Evolutionary conservation across 139 green algal species (phyloP).

Genomic region (Auxenochlorella pyrenoidosa): DNA sequence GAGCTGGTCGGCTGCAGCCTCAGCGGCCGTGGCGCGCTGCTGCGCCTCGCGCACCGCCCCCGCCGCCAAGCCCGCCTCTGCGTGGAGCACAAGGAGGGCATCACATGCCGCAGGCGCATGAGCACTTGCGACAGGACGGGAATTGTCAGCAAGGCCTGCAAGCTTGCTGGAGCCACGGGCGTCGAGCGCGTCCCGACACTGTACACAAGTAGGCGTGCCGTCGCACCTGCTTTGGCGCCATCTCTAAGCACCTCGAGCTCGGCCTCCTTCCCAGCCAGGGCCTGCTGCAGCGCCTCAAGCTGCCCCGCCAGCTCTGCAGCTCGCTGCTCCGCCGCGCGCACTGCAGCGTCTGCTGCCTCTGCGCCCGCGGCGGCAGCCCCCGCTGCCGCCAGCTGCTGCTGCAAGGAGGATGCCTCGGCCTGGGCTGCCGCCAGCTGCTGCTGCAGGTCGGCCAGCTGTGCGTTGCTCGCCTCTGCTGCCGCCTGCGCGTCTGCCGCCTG

Average conservation of each 20-base stretch:
- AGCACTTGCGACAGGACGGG: too few species aligned
- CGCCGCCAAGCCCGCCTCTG: slow-evolving; percentile 18
- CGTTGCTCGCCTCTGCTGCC: background rate
- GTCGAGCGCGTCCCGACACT: too few species aligned
- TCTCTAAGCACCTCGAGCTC: slow-evolving; percentile 36
- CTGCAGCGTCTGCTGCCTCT: background rate
- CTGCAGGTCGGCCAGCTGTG: background rate
- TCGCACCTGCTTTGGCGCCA: slow-evolving; percentile 23
- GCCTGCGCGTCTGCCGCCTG: background rate
- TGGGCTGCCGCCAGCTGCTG: background rate
- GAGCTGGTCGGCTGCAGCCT: background rate
- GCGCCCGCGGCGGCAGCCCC: background rate
- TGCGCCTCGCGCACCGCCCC: slow-evolving; percentile 26
- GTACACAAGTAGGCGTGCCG: background rate
- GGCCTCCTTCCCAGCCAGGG: slow-evolving; percentile 3
- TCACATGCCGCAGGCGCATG: background rate
- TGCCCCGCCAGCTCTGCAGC: background rate
- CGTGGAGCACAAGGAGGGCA: background rate
- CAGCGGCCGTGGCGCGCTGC: background rate
- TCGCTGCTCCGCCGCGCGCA: slow-evolving; percentile 2
- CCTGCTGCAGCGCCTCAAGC: background rate
- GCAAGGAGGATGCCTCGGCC: background rate
- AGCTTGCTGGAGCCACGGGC: too few species aligned
- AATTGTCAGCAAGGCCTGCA: too few species aligned
- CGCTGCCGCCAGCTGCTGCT: background rate